These are phyloP conservation scores for Psidium friedrichsthalianum DNA, from an alignment of 345 rosid species.

Conservation along the genomic window DNA sequence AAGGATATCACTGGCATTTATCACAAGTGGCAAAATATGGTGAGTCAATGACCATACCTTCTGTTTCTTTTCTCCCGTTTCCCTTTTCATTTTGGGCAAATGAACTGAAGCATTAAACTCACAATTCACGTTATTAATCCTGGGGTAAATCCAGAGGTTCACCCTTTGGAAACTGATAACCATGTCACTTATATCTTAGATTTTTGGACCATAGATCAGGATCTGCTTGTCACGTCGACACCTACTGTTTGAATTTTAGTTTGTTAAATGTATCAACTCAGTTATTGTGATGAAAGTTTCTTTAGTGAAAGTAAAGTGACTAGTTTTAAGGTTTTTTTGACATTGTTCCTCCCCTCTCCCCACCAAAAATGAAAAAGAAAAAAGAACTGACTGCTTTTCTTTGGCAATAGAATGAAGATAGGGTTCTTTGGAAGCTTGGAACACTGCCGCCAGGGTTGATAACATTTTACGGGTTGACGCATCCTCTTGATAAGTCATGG, in stretches of 20 bases:
- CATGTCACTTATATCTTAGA: neutral
- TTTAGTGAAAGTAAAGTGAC: neutral
- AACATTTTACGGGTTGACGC: conserved; percentile 79
- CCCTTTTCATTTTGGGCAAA: neutral
- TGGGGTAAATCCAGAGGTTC: neutral
- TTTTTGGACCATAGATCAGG: neutral
- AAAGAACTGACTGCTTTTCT: neutral
- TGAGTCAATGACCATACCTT: conserved; percentile 13
- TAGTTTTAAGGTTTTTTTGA: neutral
- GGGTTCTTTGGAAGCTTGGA: conserved; percentile 96
- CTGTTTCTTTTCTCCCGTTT: neutral
- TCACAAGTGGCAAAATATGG: conserved; percentile 99
- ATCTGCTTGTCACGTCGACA: neutral
- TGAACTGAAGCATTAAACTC: neutral
- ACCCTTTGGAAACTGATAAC: neutral
- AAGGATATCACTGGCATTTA: conserved; percentile 95
- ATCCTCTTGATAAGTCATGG: conserved; percentile 90
- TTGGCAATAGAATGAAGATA: conserved; percentile 67
- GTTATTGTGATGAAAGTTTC: neutral
- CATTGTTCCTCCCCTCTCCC: neutral
- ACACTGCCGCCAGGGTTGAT: conserved; percentile 98
- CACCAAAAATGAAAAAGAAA: neutral
- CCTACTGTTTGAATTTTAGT: neutral
- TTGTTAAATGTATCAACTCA: neutral
- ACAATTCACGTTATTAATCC: neutral